Evolutionary conservation across 768 basidiomycete species (phyloP), one percentile per base, ranked within the genome.

Genomic region (Glaciozyma antarctica): DNA sequence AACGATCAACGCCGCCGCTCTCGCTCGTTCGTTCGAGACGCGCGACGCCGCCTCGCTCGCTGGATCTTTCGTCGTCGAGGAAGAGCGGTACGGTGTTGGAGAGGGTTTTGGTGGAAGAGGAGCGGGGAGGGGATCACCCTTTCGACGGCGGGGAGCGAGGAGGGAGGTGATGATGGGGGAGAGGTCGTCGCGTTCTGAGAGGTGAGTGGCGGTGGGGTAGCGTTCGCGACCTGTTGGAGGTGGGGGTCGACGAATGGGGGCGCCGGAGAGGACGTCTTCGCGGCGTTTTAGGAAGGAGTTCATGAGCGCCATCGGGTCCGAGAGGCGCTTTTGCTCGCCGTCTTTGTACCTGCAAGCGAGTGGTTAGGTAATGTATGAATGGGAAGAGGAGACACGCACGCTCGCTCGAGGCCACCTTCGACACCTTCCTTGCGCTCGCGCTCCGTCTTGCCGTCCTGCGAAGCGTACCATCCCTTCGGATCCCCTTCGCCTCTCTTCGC

Each of bases 261-360:
- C 49, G 60, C 69, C 65, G 8, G 65, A 59, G 53, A 55, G 60
- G 53, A 70, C 49, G 61, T 67, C 69, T 26, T 53, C 26, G 24
- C 73, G 65, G 4, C 67, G 67, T n/a, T 67, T 44, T 9, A 74
- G 68, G 62, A 71, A 74, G 19, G 63, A 51, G 49, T 69, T 67
- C 73, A 74, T 74, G 19, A 65, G 41, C 0, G 67, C 69, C 48
- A 74, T 64, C 0, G 73, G 73, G 60, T 74, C 73, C 28, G 66
- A 32, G 12, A 68, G 58, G 8, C 68, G 60, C 48, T 74, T 74
- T 6, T 61, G 43, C 43, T 69, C 65, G 51, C 63, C 70, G 59
- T 72, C 73, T 44, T 67, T 69, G 64, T 72, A 74, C 9, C 69
- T 71, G 62, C 13, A n/a, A 1, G 2, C n/a, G n/a, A 21, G 8